Conservation (phyloP, 768 basidiomycete genomes). For the Auricularia cornea region DNA sequence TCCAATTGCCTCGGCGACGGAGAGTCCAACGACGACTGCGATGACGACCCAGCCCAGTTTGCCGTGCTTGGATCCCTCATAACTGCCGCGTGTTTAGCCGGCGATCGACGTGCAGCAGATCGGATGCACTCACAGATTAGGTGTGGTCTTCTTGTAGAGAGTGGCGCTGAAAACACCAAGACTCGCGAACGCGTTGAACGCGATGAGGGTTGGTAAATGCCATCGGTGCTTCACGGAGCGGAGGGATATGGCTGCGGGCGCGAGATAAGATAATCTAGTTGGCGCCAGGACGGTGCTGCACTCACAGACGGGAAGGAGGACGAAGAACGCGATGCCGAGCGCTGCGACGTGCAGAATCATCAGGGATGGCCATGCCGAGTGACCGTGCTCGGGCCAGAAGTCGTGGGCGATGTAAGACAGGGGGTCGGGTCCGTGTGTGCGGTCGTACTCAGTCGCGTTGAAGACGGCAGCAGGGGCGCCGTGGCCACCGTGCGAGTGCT, state of each 20-base stretch:
- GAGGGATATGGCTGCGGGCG: conserved; percentile 59
- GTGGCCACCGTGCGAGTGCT: not conserved
- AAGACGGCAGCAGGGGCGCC: conserved; percentile 24
- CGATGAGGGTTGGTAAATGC: conserved; percentile 47
- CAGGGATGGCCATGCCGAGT: conserved; percentile 51
- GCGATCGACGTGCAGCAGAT: not conserved
- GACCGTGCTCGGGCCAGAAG: conserved; percentile 41
- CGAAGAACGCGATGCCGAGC: conserved; percentile 77
- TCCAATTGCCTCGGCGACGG: not conserved
- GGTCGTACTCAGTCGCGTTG: conserved; percentile 68
- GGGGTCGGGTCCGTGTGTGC: conserved; percentile 59
- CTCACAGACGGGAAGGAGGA: conserved; percentile 71
- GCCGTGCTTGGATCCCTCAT: conserved; percentile 46
- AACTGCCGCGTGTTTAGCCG: conserved; percentile 16
- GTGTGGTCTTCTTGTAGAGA: conserved; percentile 70
- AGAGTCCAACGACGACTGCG: not conserved
- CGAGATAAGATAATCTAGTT: not conserved
- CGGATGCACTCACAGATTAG: conserved; percentile 60
- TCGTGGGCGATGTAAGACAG: conserved; percentile 81
- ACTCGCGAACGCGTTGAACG: conserved; percentile 52
- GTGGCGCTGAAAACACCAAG: conserved; percentile 62
- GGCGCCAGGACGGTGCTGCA: conserved; percentile 5
- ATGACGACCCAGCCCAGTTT: conserved; percentile 38
- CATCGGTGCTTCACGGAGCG: conserved; percentile 67
- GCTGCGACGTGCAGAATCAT: conserved; percentile 67